These are phyloP conservation scores for Cyclocybe aegerita DNA, from an alignment of 768 basidiomycete species.

Conservation along the genomic window DNA sequence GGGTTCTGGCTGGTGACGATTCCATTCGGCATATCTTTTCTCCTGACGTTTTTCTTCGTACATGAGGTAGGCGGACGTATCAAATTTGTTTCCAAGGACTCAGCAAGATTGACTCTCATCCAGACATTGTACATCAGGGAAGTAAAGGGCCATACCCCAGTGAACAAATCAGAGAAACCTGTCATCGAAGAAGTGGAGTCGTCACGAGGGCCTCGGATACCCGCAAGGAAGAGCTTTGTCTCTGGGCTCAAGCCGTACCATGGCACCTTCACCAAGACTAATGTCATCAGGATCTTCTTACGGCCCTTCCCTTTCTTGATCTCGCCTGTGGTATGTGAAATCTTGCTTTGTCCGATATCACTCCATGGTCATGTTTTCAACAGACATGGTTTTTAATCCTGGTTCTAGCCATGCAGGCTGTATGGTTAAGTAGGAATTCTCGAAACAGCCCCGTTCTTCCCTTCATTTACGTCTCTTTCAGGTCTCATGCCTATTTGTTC, in stretches of 20 bases:
- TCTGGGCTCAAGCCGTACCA: constrained; percentile 36
- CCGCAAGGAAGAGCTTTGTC: constrained; percentile 24
- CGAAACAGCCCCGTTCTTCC: background rate
- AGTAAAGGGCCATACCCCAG: background rate
- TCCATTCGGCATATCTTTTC: constrained; percentile 33
- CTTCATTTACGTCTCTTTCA: constrained; percentile 7
- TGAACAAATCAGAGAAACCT: constrained; percentile 11
- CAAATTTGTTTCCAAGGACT: background rate
- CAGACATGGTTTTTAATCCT: constrained; percentile 38
- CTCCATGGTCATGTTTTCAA: background rate
- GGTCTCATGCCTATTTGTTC: constrained; percentile 43
- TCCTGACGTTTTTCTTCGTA: constrained; percentile 42
- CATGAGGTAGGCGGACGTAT: constrained; percentile 33
- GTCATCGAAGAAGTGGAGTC: constrained; percentile 17
- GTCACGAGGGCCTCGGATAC: constrained; percentile 2
- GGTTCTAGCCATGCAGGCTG: constrained; percentile 40
- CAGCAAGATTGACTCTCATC: background rate
- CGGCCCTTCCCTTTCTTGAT: constrained; percentile 42
- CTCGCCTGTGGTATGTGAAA: constrained; percentile 37
- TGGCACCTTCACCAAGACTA: constrained; percentile 34
- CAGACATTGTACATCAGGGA: constrained; percentile 34
- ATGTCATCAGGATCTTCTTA: constrained; percentile 33
- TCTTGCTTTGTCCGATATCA: background rate
- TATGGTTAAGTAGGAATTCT: constrained; percentile 37
- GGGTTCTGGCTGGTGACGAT: constrained; percentile 50